phyloP scores from a whole-genome alignment of 352 stramenopile genomes.

The Pythium sp. region DNA sequence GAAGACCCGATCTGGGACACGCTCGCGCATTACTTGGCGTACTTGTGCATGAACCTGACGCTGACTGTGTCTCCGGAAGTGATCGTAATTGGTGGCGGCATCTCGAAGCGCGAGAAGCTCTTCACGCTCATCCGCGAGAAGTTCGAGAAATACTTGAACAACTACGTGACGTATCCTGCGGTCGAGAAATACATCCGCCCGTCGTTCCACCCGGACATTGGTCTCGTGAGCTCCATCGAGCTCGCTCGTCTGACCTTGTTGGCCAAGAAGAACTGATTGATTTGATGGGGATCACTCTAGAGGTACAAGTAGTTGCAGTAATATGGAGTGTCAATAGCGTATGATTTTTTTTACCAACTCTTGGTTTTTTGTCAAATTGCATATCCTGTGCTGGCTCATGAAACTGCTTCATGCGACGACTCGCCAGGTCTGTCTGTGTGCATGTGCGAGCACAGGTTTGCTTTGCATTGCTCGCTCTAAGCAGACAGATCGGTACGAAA shows the following conservation, averaged over 20 bases:
- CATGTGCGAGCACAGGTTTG: too few species aligned
- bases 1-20: constrained; percentile 91
- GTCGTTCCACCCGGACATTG: constrained; percentile 81
- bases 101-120: constrained; percentile 89
- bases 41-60: constrained; percentile 93
- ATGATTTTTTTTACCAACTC: not conserved
- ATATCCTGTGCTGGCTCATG: not conserved
- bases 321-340: constrained; percentile 21
- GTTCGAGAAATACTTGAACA: constrained; percentile 75
- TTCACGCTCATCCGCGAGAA: constrained; percentile 82
- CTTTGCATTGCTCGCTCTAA: not conserved
- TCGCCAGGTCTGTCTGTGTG: not conserved
- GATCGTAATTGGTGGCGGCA: constrained; percentile 95
- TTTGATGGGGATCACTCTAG: not conserved
- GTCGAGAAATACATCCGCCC: constrained; percentile 77
- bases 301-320: constrained; percentile 1
- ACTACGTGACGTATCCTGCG: constrained; percentile 73
- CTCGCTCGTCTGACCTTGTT: constrained; percentile 66
- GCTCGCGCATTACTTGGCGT: constrained; percentile 93
- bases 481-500: not conserved
- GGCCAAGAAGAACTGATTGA: constrained; percentile 16
- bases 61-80: constrained; percentile 91
- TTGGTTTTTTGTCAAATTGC: not conserved
- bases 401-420: constrained; percentile 4
- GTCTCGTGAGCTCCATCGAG: constrained; percentile 81